Conservation (phyloP, 345 rosid species). For the Pseudoturritis turrita region DNA sequence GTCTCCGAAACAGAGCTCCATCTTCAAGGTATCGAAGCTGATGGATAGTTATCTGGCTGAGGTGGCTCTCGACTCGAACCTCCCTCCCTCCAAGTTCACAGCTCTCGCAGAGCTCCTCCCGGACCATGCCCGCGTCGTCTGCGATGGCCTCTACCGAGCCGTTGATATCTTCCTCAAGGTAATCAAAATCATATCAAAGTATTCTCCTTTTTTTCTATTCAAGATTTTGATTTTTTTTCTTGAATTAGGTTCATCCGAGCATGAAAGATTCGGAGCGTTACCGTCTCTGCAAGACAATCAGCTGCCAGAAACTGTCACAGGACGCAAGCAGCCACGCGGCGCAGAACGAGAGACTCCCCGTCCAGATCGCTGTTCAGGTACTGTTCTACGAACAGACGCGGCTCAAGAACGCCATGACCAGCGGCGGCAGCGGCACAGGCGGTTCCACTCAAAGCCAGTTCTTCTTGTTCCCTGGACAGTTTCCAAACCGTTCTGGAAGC, state of each 20-base stretch:
- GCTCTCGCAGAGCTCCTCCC: conserved; percentile 88
- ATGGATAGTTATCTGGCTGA: conserved; percentile 83
- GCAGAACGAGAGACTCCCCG: conserved; percentile 33
- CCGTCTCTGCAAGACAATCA: conserved; percentile 92
- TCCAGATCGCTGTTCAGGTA: conserved; percentile 33
- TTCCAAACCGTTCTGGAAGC: conserved; percentile 80
- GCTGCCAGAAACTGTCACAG: conserved; percentile 47
- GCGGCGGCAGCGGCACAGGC: neutral
- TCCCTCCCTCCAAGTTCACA: conserved; percentile 68
- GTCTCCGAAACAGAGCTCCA: conserved; percentile 94
- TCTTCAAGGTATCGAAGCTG: conserved; percentile 84
- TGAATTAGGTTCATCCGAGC: conserved; percentile 76
- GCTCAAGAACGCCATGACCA: conserved; percentile 85
- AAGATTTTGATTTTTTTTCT: neutral
- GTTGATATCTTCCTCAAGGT: conserved; percentile 89
- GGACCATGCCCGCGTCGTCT: conserved; percentile 76
- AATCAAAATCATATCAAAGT: neutral
- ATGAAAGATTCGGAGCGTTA: conserved; percentile 86
- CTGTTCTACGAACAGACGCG: conserved; percentile 37
- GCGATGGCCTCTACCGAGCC: conserved; percentile 88
- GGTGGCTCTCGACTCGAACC: conserved; percentile 75
- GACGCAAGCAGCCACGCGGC: conserved; percentile 39
- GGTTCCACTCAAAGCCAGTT: conserved; percentile 61
- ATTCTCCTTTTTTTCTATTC: neutral
- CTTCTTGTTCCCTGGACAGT: conserved; percentile 68